These are phyloP conservation scores for Pseudozyma pruni DNA, from an alignment of 1,284 basidiomycete species.

Conservation along the genomic window DNA sequence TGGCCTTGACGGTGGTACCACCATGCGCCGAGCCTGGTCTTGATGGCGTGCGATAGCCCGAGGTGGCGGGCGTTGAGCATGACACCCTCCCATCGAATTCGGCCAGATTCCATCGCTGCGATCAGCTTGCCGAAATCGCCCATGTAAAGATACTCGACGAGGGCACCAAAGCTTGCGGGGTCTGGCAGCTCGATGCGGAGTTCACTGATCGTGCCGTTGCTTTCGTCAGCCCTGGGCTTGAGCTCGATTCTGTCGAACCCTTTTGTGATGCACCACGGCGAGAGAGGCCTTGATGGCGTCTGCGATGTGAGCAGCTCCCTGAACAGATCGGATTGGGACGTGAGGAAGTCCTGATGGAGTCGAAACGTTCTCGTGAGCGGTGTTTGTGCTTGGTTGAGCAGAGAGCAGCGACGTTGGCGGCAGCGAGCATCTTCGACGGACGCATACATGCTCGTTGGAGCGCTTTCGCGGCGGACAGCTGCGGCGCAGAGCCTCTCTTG, in stretches of 20 bases:
- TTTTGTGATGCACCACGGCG: no score
- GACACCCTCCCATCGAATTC: slow-evolving; percentile 19
- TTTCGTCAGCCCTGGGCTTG: no score
- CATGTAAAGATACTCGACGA: slow-evolving; percentile 28
- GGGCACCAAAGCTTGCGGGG: slow-evolving; percentile 7
- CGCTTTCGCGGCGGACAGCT: slow-evolving; percentile 5
- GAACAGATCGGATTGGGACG: slow-evolving; percentile 1
- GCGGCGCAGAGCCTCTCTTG: neutral
- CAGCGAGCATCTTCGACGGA: neutral
- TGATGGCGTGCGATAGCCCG: slow-evolving; percentile 4
- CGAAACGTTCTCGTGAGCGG: neutral
- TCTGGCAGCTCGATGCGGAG: slow-evolving; percentile 7
- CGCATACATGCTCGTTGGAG: no score
- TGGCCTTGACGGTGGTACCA: slow-evolving; percentile 7
- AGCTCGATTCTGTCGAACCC: no score
- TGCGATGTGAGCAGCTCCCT: neutral
- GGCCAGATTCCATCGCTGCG: slow-evolving; percentile 13
- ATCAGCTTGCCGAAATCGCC: slow-evolving; percentile 17
- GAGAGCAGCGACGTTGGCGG: neutral
- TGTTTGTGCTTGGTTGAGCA: neutral
- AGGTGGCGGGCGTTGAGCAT: slow-evolving; percentile 21
- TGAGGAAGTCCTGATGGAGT: slow-evolving; percentile 12
- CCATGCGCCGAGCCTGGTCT: slow-evolving; percentile 17
- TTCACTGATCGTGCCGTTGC: no score
- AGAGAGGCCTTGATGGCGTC: no score